Conservation (phyloP, 2,329 filamentous ascomycete genomes). For the Penicillium sclerotigenum region DNA sequence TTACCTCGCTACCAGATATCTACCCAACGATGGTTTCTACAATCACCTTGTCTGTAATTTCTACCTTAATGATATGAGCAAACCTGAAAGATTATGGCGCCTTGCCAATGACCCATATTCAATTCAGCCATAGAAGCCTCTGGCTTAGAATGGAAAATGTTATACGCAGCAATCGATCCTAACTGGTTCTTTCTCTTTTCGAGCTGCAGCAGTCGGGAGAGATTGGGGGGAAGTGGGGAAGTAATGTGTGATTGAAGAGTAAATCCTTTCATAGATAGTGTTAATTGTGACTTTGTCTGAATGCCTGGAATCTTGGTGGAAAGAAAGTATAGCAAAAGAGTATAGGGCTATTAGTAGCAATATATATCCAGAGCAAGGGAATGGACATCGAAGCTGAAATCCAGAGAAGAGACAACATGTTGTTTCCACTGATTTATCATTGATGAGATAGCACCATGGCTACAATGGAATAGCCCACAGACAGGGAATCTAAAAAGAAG, state of each 20-base stretch:
- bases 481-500: too few species aligned
- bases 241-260: not conserved
- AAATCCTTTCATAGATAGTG: not conserved
- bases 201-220: not conserved
- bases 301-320: too few species aligned
- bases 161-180: not conserved
- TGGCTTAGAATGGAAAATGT: not conserved
- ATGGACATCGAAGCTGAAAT: not conserved
- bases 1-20: too few species aligned
- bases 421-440: not conserved
- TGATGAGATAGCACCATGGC: not conserved
- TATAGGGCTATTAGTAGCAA: too few species aligned
- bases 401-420: not conserved
- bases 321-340: not conserved
- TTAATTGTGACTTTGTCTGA: not conserved
- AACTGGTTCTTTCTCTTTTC: not conserved
- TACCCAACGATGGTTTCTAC: too few species aligned
- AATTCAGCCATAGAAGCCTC: not conserved
- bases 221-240: too few species aligned
- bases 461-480: not conserved
- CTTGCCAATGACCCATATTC: not conserved
- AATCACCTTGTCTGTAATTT: too few species aligned
- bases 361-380: not conserved
- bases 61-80: not conserved
- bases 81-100: not conserved